Conservation (phyloP, 139 green algal species). For the Desmodesmus armatus region DNA sequence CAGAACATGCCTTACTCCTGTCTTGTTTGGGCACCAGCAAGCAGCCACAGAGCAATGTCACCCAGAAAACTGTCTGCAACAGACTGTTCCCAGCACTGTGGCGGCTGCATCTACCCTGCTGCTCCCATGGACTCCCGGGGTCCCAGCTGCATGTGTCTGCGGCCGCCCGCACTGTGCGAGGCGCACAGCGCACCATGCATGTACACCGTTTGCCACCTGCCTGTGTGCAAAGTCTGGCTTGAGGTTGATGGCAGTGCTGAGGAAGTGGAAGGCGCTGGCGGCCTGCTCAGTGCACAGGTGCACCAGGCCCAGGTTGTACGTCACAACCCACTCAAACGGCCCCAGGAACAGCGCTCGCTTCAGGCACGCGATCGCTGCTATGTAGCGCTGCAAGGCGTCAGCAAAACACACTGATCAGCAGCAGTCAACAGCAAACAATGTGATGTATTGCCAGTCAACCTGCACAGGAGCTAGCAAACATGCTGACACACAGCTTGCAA, state of each 20-base stretch:
- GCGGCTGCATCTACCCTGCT: no score
- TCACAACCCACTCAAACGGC: constrained; percentile 89
- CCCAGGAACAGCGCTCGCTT: constrained; percentile 84
- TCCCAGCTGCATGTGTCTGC: no score
- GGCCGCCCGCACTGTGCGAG: no score
- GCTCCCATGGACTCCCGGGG: no score
- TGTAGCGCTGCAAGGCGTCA: constrained; percentile 65
- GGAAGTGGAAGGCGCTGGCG: constrained; percentile 84
- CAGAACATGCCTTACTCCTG: no score
- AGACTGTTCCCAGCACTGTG: no score
- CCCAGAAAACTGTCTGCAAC: no score
- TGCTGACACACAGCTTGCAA: no score
- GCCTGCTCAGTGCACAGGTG: constrained; percentile 76
- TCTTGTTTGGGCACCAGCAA: no score
- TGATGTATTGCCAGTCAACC: not conserved
- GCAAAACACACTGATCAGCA: not conserved
- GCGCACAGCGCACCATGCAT: no score
- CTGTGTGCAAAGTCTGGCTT: constrained; percentile 80
- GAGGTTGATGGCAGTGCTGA: constrained; percentile 83
- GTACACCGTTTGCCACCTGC: no score
- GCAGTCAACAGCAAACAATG: not conserved
- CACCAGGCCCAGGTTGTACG: constrained; percentile 87
- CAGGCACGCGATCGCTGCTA: constrained; percentile 82
- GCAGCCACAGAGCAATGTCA: no score
- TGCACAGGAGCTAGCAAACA: not conserved